These are phyloP conservation scores for Pythium pectinolyticum DNA, from an alignment of 352 stramenopile species.

Conservation along the genomic window DNA sequence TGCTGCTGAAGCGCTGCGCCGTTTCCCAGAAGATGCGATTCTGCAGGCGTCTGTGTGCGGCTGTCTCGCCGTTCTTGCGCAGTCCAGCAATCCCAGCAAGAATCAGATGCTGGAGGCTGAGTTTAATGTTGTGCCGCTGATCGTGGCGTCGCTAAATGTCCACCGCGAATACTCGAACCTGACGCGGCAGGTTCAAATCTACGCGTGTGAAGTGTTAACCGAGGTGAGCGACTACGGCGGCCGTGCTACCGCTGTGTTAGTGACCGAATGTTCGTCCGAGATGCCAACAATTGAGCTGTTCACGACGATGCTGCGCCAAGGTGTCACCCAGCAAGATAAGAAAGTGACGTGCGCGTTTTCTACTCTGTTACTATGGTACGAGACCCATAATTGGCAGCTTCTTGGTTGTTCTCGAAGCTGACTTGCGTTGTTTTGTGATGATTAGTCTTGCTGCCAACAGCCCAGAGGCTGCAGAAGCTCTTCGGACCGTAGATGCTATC, in stretches of 20 bases:
- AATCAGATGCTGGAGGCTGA: conserved; percentile 52
- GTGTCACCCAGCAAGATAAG: conserved; percentile 61
- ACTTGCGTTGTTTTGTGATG: background rate
- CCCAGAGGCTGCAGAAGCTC: conserved; percentile 34
- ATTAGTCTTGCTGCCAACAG: conserved; percentile 54
- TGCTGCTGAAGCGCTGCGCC: conserved; percentile 44
- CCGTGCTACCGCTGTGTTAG: conserved; percentile 28
- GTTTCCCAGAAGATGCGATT: conserved; percentile 68
- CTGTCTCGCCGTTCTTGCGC: conserved; percentile 54
- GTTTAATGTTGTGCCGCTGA: conserved; percentile 35
- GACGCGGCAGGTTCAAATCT: conserved; percentile 78
- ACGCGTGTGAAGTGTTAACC: conserved; percentile 73
- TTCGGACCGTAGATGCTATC: conserved; percentile 58
- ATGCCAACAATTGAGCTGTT: conserved; percentile 43
- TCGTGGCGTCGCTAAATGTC: conserved; percentile 48
- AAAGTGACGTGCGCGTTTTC: conserved; percentile 72
- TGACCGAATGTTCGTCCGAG: conserved; percentile 35
- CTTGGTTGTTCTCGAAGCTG: background rate
- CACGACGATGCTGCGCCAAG: conserved; percentile 54
- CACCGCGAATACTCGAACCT: conserved; percentile 73
- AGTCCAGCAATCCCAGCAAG: conserved; percentile 61
- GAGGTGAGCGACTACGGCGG: conserved; percentile 66
- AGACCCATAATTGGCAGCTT: background rate
- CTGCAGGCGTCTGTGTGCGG: conserved; percentile 66
- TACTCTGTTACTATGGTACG: conserved; percentile 63